Evolutionary conservation across 768 basidiomycete genomes (phyloP).

Genomic region (Russula virescens): DNA sequence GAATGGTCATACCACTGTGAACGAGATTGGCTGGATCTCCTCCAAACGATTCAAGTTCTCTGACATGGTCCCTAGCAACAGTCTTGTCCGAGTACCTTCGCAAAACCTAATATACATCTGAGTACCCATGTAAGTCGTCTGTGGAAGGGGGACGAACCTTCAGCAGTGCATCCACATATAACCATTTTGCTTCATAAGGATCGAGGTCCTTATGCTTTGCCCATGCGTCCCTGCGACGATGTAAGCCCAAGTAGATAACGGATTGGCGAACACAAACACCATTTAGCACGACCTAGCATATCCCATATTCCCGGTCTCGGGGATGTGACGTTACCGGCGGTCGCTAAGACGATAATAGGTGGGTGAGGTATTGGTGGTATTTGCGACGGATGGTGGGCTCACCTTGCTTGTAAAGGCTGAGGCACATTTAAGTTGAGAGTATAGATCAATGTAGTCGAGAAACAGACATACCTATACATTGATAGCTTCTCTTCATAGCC

Average conservation of each 20-base stretch:
- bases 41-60: conserved; percentile 73
- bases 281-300: conserved; percentile 89
- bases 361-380: neutral
- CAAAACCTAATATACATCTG: conserved; percentile 47
- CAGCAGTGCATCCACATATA: conserved; percentile 83
- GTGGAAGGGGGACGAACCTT: conserved; percentile 47
- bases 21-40: conserved; percentile 60
- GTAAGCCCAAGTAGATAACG: conserved; percentile 19
- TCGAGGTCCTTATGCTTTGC: conserved; percentile 84
- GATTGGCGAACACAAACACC: conserved; percentile 40
- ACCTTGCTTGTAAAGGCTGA: conserved; percentile 93
- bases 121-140: neutral
- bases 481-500: conserved; percentile 91
- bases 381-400: neutral
- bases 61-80: conserved; percentile 63
- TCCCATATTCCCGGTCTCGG: conserved; percentile 84
- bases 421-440: neutral
- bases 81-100: conserved; percentile 82
- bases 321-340: conserved; percentile 78
- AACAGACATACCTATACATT: conserved; percentile 71
- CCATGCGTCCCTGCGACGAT: conserved; percentile 78
- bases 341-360: conserved; percentile 46
- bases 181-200: conserved; percentile 74
- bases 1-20: conserved; percentile 49
- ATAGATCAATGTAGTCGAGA: neutral